Percentiles rank a stretch among this genome's conserved stretches.
Conservation (phyloP, 2,329 filamentous ascomycete genomes). For the Nigrospora sphaerica region DNA sequence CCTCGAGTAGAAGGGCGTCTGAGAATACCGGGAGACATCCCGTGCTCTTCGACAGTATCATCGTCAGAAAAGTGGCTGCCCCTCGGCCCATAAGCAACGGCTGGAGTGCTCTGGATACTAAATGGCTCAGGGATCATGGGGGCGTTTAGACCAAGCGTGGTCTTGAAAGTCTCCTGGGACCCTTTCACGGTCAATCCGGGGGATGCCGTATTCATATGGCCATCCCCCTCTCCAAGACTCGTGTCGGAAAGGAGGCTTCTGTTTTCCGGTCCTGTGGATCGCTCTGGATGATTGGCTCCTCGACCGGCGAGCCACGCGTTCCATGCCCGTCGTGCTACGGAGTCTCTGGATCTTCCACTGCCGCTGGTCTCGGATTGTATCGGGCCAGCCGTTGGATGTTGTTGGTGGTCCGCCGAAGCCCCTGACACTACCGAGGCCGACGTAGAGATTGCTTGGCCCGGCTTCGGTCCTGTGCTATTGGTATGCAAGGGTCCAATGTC, state of each 20-base stretch:
- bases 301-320: too few relatives aligned
- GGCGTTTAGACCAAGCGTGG: constrained; percentile 8
- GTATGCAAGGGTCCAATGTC: constrained; percentile 8
- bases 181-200: background rate
- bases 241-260: constrained; percentile 20
- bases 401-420: too few relatives aligned
- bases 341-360: too few relatives aligned
- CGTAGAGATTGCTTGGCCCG: background rate
- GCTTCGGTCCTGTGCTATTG: background rate
- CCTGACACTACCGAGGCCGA: background rate
- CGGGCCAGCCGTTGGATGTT: too few relatives aligned
- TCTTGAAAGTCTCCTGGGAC: background rate
- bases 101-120: constrained; percentile 23
- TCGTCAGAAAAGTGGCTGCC: constrained; percentile 14
- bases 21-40: background rate
- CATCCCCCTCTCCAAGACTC: constrained; percentile 13
- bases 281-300: too few relatives aligned
- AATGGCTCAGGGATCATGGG: constrained; percentile 15
- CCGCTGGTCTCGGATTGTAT: too few relatives aligned
- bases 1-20: background rate
- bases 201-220: constrained; percentile 9
- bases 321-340: too few relatives aligned
- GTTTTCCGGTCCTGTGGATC: constrained; percentile 7
- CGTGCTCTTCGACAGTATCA: background rate
- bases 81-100: constrained; percentile 16